Evolutionary conservation across 345 rosid species (phyloP).

Genomic region (Eucalyptus tenuipes): DNA sequence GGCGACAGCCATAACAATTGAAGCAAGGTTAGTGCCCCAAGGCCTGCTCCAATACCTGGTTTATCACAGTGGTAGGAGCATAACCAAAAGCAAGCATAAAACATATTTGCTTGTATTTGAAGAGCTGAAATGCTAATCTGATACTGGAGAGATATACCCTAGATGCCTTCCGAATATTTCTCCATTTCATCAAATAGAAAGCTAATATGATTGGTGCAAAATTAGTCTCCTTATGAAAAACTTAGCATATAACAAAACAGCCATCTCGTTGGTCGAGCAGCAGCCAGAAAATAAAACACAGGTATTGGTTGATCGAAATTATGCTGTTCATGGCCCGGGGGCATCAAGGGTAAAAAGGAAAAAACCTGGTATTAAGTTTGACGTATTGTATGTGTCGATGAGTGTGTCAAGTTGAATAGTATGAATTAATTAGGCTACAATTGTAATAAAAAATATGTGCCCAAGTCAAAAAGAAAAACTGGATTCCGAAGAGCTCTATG

Average conservation of each 20-base stretch:
- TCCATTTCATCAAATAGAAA: background rate
- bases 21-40: background rate
- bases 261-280: background rate
- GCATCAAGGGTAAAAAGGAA: background rate
- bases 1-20: background rate
- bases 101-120: background rate
- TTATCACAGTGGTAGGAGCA: background rate
- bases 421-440: background rate
- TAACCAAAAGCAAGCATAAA: background rate
- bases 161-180: fast-evolving
- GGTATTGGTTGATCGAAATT: background rate
- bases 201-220: background rate
- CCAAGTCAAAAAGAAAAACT: background rate
- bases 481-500: background rate
- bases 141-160: background rate
- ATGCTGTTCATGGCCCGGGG: background rate
- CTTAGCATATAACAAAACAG: background rate
- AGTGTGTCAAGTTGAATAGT: too few species aligned
- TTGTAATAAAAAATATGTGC: too few species aligned
- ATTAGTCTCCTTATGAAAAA: background rate
- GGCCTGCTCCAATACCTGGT: background rate
- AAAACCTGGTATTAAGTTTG: too few species aligned
- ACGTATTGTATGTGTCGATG: too few species aligned
- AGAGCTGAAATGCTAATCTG: background rate
- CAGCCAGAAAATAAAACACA: background rate